phyloP scores from a whole-genome alignment of 1,284 basidiomycete species.

The Apiotrichum gamsii region DNA sequence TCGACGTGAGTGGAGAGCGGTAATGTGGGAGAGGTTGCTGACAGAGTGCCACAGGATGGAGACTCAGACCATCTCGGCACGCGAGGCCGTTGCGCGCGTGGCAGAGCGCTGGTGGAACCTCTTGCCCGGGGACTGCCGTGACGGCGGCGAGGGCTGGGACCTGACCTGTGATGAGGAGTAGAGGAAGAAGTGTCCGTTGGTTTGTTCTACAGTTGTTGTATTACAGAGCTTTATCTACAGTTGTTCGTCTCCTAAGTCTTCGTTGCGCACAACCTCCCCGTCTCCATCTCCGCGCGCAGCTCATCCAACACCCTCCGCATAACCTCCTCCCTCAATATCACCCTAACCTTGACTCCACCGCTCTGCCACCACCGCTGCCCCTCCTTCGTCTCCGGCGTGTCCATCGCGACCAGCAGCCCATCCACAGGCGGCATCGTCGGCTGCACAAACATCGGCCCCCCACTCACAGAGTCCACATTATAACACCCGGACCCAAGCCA shows the following conservation, averaged over 20 bases:
- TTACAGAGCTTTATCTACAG: no score
- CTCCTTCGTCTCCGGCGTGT: constrained; percentile 13
- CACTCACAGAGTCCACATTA: constrained; percentile 45
- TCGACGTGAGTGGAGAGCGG: constrained; percentile 42
- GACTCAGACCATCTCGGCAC: constrained; percentile 74
- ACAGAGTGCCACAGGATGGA: constrained; percentile 80
- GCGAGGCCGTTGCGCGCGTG: constrained; percentile 74
- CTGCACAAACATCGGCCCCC: constrained; percentile 39
- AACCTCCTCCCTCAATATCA: constrained; percentile 37
- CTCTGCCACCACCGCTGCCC: no score
- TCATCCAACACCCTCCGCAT: constrained; percentile 39
- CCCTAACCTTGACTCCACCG: constrained; percentile 31
- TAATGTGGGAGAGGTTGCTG: no score
- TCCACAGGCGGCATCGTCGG: constrained; percentile 48
- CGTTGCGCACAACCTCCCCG: no score
- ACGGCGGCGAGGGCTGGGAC: constrained; percentile 38
- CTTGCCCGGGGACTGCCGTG: constrained; percentile 39
- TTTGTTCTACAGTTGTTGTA: no score
- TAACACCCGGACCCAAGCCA: constrained; percentile 49
- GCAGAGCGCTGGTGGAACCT: constrained; percentile 58
- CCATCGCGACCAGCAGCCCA: constrained; percentile 49
- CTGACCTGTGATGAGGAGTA: constrained; percentile 31
- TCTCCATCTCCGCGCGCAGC: no score
- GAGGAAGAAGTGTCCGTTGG: no score
- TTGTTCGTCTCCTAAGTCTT: no score